Conservation (phyloP, 176 grass and related monocot genomes). For the Oryza punctata region DNA sequence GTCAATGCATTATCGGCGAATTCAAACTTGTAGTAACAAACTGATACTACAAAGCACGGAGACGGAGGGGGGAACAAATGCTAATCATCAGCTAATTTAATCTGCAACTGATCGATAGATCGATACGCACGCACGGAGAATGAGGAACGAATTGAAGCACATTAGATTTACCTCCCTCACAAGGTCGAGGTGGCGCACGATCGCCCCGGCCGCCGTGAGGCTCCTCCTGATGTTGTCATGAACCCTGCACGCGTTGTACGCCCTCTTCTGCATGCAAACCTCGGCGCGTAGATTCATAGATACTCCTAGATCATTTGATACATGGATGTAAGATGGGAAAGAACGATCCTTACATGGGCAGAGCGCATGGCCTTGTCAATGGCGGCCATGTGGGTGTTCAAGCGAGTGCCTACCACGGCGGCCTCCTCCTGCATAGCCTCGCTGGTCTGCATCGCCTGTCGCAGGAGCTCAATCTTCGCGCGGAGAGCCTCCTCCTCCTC, state of each 20-base stretch:
- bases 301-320: no score
- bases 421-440: neutral
- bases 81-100: no score
- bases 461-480: neutral
- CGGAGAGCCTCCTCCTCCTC: neutral
- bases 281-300: no score
- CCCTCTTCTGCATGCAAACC: neutral
- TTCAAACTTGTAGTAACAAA: no score
- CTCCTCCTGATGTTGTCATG: slow-evolving; percentile 34
- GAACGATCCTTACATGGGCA: neutral
- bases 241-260: neutral
- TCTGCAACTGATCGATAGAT: no score
- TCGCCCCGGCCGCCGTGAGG: neutral
- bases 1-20: no score
- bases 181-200: slow-evolving; percentile 12
- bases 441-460: slow-evolving; percentile 2
- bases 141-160: no score
- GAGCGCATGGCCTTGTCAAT: slow-evolving; percentile 24
- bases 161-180: neutral
- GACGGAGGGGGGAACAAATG: no score
- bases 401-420: neutral
- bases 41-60: no score
- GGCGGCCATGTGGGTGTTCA: slow-evolving; percentile 1
- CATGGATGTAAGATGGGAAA: no score
- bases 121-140: no score